A percentile compares a stretch with the other conserved stretches of the same genome.
phyloP scores from a whole-genome alignment of 371 early-diverging fungal genomes.

The Mortierella sp. region DNA sequence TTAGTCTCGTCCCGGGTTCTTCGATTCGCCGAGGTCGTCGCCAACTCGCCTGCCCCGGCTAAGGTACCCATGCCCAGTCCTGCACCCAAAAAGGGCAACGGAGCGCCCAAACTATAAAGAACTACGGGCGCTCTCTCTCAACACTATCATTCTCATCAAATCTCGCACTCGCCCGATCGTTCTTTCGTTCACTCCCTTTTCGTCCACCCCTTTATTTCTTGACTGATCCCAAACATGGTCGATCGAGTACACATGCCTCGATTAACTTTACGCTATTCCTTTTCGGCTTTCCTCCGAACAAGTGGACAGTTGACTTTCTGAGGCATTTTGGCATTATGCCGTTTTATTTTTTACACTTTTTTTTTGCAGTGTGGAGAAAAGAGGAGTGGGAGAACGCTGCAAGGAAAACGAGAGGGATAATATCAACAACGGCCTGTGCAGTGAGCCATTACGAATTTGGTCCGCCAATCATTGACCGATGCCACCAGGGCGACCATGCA shows the following conservation, averaged over 20 bases:
- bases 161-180: conserved; percentile 2
- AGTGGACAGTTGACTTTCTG: not conserved
- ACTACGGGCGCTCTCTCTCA: conserved; percentile 9
- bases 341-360: not conserved
- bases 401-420: not conserved
- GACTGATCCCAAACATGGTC: not conserved
- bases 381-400: not conserved
- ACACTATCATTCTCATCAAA: conserved; percentile 1
- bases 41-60: conserved; percentile 52
- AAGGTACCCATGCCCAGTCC: conserved; percentile 57
- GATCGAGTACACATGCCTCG: conserved; percentile 2
- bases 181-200: not conserved
- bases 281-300: not conserved
- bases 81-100: conserved; percentile 49
- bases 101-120: conserved; percentile 54
- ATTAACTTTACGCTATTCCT: not conserved
- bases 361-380: not conserved
- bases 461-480: not conserved
- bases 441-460: not conserved
- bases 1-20: conserved; percentile 63
- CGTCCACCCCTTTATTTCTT: not conserved
- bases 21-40: conserved; percentile 62
- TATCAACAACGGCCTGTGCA: not conserved
- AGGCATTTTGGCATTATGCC: not conserved
- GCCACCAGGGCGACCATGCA: not conserved